Conservation (phyloP, 257 asterid species). For the Petrea volubilis region DNA sequence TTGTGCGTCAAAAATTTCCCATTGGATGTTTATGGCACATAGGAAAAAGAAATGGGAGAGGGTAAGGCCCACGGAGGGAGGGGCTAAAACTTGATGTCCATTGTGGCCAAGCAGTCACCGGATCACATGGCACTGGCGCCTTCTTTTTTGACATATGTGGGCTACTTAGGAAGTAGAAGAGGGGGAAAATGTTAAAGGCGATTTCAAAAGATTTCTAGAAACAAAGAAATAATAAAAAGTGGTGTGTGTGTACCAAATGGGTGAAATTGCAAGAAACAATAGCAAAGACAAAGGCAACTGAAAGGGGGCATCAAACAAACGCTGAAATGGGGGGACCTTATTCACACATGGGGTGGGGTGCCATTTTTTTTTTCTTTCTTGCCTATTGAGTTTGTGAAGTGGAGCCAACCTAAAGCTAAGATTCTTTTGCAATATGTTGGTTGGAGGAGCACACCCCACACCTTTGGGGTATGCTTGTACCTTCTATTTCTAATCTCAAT, state of each 20-base stretch:
- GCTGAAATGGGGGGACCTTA: slow-evolving; percentile 75
- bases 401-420: slow-evolving; percentile 75
- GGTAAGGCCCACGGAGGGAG: slow-evolving; percentile 43
- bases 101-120: slow-evolving; percentile 73
- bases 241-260: slow-evolving; percentile 29
- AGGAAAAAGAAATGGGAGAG: slow-evolving; percentile 34
- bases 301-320: slow-evolving; percentile 45
- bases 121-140: slow-evolving; percentile 74
- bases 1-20: slow-evolving; percentile 12
- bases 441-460: slow-evolving; percentile 73
- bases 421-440: slow-evolving; percentile 81
- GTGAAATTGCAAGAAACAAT: slow-evolving; percentile 47
- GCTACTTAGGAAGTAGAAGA: slow-evolving; percentile 2
- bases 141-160: slow-evolving; percentile 46
- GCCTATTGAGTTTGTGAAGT: slow-evolving; percentile 37
- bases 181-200: neutral
- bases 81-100: slow-evolving; percentile 31
- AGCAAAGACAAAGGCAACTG: slow-evolving; percentile 53
- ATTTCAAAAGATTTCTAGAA: slow-evolving; percentile 10
- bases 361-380: neutral
- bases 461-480: slow-evolving; percentile 38
- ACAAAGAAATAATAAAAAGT: neutral
- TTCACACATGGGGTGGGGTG: slow-evolving; percentile 91
- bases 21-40: slow-evolving; percentile 25
- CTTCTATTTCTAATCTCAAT: slow-evolving; percentile 23